A percentile compares a stretch with the other conserved stretches of the same genome.
Conservation (phyloP, 2,329 filamentous ascomycete genomes). For the Fusarium sp. region DNA sequence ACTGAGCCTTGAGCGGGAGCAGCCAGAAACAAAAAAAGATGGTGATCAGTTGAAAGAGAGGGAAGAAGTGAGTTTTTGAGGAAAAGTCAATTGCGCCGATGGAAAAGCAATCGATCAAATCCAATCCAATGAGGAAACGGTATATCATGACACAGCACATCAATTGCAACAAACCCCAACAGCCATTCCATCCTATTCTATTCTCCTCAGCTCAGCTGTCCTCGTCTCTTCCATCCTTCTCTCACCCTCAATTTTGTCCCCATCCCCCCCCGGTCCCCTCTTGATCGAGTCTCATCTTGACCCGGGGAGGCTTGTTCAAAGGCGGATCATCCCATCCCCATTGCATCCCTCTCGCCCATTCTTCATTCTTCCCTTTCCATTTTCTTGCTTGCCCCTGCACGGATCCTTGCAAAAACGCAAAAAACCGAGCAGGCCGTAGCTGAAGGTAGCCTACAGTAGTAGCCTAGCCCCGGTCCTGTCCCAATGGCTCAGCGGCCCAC, state of each 20-base stretch:
- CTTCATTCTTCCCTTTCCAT: not conserved
- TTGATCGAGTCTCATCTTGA: constrained; percentile 34
- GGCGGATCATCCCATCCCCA: constrained; percentile 22
- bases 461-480: not conserved
- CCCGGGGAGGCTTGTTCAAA: constrained; percentile 27
- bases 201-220: not conserved
- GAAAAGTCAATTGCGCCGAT: constrained; percentile 1
- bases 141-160: not conserved
- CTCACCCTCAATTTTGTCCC: constrained; percentile 19
- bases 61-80: not conserved
- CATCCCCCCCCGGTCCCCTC: not conserved
- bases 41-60: not conserved
- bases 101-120: not conserved
- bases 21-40: not conserved
- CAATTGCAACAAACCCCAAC: not conserved
- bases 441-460: not conserved
- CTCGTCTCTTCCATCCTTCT: not conserved
- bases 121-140: constrained; percentile 2
- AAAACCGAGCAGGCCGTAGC: not conserved
- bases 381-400: constrained; percentile 23
- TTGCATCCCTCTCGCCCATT: not conserved
- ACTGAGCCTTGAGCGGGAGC: not conserved
- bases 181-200: not conserved
- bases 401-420: constrained; percentile 19
- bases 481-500: constrained; percentile 40